A percentile compares a stretch with the other conserved stretches of the same genome.
These are phyloP conservation scores for Cystobasidium tubakii DNA, from an alignment of 768 basidiomycete species.

Conservation along the genomic window DNA sequence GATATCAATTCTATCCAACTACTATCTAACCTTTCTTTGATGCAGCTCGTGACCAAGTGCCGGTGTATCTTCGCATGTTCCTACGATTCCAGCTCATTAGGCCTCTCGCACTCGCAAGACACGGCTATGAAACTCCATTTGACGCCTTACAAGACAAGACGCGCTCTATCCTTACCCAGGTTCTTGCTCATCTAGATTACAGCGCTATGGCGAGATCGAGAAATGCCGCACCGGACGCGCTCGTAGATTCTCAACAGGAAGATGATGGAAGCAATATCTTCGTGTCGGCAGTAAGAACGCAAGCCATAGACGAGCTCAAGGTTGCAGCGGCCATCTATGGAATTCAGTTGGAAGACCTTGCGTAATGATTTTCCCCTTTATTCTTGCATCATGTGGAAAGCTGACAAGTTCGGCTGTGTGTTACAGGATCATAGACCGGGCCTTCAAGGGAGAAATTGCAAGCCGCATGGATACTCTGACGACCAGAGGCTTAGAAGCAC, in stretches of 20 bases:
- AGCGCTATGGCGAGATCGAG: conserved; percentile 22
- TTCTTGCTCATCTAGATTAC: conserved; percentile 61
- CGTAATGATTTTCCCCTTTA: conserved; percentile 47
- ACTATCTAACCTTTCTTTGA: not conserved
- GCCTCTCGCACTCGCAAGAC: conserved; percentile 64
- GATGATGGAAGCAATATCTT: conserved; percentile 67
- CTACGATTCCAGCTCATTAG: conserved; percentile 65
- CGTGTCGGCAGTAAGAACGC: conserved; percentile 70
- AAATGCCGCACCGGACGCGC: conserved; percentile 64
- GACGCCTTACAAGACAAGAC: conserved; percentile 73
- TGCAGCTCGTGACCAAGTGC: conserved; percentile 1
- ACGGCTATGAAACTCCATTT: conserved; percentile 77
- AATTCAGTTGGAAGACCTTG: conserved; percentile 73
- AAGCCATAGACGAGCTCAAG: conserved; percentile 82
- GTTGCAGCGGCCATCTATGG: conserved; percentile 76
- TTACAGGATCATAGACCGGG: conserved; percentile 53
- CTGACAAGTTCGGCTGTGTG: not conserved
- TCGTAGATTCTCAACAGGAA: conserved; percentile 62
- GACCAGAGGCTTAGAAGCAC: conserved; percentile 74
- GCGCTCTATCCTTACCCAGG: conserved; percentile 78
- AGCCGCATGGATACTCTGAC: conserved; percentile 49
- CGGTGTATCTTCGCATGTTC: conserved; percentile 71
- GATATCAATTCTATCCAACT: not conserved
- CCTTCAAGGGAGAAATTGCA: conserved; percentile 76
- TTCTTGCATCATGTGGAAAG: not conserved